These are phyloP conservation scores for Ogataea haglerorum DNA, from an alignment of 805 yeast species.

Conservation along the genomic window DNA sequence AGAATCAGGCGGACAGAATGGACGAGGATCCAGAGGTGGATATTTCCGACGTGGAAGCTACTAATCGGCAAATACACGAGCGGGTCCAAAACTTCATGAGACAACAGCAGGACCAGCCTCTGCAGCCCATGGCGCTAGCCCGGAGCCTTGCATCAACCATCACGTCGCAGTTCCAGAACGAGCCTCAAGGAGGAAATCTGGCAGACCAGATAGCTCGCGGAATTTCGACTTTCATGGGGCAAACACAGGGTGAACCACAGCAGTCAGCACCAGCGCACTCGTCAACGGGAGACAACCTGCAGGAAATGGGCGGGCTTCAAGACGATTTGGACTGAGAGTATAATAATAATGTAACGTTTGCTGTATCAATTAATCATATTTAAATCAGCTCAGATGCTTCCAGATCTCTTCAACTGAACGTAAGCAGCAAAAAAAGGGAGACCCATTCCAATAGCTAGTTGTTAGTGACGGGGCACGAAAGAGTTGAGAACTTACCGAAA, in stretches of 20 bases:
- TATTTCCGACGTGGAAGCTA: conserved; percentile 10
- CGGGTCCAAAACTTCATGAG: conserved; percentile 14
- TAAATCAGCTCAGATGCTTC: conserved; percentile 39
- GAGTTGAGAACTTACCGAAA: conserved; percentile 45
- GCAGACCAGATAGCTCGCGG: conserved; percentile 19
- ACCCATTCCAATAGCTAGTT: conserved; percentile 51
- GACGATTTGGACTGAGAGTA: conserved; percentile 10
- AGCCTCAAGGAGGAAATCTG: conserved; percentile 8
- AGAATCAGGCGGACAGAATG: conserved; percentile 6
- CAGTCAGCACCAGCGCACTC: background rate
- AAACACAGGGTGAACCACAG: conserved; percentile 1
- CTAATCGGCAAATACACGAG: conserved; percentile 16
- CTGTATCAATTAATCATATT: conserved; percentile 2
- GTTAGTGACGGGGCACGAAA: conserved; percentile 6
- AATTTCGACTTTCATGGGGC: conserved; percentile 17
- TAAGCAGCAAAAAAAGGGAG: conserved; percentile 76
- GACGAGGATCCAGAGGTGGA: conserved; percentile 20
- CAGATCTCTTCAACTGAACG: conserved; percentile 87
- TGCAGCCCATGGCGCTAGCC: conserved; percentile 14
- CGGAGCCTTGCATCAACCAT: conserved; percentile 15
- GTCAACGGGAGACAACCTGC: background rate
- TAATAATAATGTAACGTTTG: conserved; percentile 2
- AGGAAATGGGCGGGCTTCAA: conserved; percentile 7
- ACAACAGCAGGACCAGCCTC: conserved; percentile 10
- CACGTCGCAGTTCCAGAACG: conserved; percentile 10